Evolutionary conservation across 306 rosid genomes (phyloP).

Genomic region (Luffa acutangula): DNA sequence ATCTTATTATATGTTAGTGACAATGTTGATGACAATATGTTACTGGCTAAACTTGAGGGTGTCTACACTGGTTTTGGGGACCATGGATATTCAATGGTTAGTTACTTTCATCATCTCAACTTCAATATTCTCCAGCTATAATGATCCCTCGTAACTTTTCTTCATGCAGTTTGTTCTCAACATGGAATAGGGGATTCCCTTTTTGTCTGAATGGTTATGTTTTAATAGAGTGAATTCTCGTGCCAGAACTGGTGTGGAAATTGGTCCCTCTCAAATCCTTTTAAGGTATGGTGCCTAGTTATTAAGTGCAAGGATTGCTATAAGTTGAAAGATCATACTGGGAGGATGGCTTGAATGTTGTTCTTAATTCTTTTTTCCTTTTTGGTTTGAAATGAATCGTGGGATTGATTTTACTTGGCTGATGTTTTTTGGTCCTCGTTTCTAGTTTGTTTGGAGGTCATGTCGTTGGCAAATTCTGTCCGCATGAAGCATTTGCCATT

Average conservation of each 20-base stretch:
- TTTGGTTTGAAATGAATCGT: slow-evolving; percentile 2
- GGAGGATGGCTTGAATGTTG: background rate
- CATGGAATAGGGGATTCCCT: slow-evolving; percentile 88
- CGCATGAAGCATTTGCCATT: slow-evolving; percentile 88
- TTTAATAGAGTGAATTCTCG: slow-evolving; percentile 78
- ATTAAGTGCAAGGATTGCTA: background rate
- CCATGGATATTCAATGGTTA: slow-evolving; percentile 86
- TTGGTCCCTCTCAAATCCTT: slow-evolving; percentile 64
- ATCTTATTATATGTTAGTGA: slow-evolving; percentile 46
- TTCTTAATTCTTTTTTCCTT: background rate
- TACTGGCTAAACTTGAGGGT: slow-evolving; percentile 77
- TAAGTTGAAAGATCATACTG: background rate
- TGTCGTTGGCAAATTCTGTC: slow-evolving; percentile 84
- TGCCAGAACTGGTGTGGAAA: slow-evolving; percentile 63
- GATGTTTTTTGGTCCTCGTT: slow-evolving; percentile 21
- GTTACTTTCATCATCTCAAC: slow-evolving; percentile 17
- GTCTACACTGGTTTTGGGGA: slow-evolving; percentile 94
- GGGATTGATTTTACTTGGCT: slow-evolving; percentile 19
- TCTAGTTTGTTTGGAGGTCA: slow-evolving; percentile 85
- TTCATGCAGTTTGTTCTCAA: slow-evolving; percentile 66
- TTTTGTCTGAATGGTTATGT: slow-evolving; percentile 78
- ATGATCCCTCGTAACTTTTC: slow-evolving; percentile 20
- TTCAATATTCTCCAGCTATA: slow-evolving; percentile 9
- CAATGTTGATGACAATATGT: slow-evolving; percentile 59
- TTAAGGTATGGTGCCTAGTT: slow-evolving; percentile 41